Conservation (phyloP, 306 rosid species). For the Pyrus betulifolia region DNA sequence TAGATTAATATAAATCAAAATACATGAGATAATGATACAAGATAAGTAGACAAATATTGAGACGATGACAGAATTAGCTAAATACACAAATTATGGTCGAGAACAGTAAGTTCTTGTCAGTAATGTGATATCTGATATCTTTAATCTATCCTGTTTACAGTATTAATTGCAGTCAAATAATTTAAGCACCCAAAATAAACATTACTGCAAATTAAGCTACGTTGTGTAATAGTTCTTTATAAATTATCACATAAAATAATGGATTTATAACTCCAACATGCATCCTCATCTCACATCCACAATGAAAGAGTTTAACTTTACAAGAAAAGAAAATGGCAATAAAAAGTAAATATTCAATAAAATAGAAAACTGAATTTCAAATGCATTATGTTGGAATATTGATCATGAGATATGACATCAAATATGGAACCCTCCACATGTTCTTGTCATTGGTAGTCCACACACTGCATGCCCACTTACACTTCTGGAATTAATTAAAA, state of each 20-base stretch:
- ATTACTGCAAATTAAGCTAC: not conserved
- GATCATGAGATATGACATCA: slow-evolving; percentile 5
- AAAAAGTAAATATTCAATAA: not conserved
- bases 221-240: not conserved
- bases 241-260: not conserved
- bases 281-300: no score
- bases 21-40: no score
- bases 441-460: not conserved
- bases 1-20: no score
- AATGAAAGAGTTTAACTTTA: no score
- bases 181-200: not conserved
- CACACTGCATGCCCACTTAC: not conserved
- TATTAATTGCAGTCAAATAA: not conserved
- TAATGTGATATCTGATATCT: not conserved
- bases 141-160: not conserved
- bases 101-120: no score
- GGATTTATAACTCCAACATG: not conserved
- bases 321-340: not conserved
- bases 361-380: not conserved
- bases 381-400: not conserved
- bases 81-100: no score
- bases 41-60: no score
- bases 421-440: not conserved
- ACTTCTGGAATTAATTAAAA: not conserved
- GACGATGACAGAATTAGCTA: no score